Conservation (phyloP, 495 filamentous ascomycete genomes). For the Talaromyces stipitatus region DNA sequence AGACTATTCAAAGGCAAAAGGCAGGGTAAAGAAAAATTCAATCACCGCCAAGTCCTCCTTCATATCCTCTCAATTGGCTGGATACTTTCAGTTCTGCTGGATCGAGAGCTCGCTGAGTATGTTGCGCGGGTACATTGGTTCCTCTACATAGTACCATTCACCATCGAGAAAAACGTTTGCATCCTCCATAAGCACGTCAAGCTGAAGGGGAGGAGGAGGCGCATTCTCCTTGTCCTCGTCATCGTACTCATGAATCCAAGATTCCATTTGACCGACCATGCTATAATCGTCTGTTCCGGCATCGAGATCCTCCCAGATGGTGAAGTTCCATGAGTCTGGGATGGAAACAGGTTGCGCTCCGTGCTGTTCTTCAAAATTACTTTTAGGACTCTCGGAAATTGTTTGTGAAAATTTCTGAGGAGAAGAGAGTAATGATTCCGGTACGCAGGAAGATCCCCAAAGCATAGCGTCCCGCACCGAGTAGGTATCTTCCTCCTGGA, state of each 20-base stretch:
- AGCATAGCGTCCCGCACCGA: neutral
- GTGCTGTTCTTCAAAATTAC: too few relatives aligned
- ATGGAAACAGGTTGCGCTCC: too few relatives aligned
- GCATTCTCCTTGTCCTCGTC: conserved; percentile 2
- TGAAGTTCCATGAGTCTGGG: neutral
- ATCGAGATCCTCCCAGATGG: neutral
- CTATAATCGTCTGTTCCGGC: neutral
- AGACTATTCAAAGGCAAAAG: neutral
- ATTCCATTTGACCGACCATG: neutral
- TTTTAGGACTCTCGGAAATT: too few relatives aligned
- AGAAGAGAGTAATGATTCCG: neutral
- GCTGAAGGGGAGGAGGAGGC: neutral
- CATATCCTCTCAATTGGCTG: neutral
- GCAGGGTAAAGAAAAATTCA: neutral
- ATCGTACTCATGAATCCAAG: neutral
- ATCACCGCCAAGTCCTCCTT: neutral
- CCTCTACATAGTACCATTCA: neutral
- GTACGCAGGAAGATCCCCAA: neutral
- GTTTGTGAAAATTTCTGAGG: neutral
- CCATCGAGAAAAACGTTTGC: too few relatives aligned
- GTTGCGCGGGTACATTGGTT: neutral
- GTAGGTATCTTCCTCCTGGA: neutral
- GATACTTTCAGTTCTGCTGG: neutral
- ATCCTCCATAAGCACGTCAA: neutral
- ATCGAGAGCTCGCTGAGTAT: neutral